Evolutionary conservation across 306 rosid genomes (phyloP).

Genomic region (Oxytropis ochrocephala): DNA sequence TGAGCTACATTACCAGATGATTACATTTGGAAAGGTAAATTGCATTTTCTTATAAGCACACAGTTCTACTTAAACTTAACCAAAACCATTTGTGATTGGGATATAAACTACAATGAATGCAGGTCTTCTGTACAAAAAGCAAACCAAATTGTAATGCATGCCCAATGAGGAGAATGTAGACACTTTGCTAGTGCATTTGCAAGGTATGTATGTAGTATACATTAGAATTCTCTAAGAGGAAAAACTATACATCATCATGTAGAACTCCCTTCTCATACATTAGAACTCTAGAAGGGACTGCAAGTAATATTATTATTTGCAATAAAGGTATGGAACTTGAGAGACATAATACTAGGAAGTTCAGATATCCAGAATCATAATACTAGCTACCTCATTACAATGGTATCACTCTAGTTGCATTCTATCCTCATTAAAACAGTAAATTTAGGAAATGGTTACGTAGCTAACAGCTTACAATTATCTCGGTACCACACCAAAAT

Average conservation of each 20-base stretch:
- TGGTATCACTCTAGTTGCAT: conserved; percentile 2
- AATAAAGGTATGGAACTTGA: background rate
- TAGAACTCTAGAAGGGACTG: conserved; percentile 17
- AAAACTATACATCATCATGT: background rate
- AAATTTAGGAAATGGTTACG: background rate
- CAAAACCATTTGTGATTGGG: conserved; percentile 19
- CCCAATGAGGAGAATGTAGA: conserved; percentile 98
- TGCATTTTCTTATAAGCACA: conserved; percentile 17
- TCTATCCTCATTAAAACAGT: conserved; percentile 3
- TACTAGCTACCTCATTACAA: background rate
- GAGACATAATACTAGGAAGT: conserved; percentile 9
- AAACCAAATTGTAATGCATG: conserved; percentile 98
- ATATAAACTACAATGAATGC: conserved; percentile 27
- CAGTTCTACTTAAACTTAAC: conserved; percentile 1
- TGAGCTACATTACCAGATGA: conserved; percentile 96
- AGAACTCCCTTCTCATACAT: background rate
- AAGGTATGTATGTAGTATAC: conserved; percentile 43
- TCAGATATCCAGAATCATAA: background rate
- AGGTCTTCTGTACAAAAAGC: conserved; percentile 98
- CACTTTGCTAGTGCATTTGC: conserved; percentile 99
- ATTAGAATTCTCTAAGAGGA: background rate
- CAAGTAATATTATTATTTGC: background rate
- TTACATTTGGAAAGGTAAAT: conserved; percentile 96
- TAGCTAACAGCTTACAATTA: background rate
- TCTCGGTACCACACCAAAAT: background rate